These are phyloP conservation scores for Lentithecium fluviatile DNA, from an alignment of 495 filamentous ascomycete species.

Conservation along the genomic window DNA sequence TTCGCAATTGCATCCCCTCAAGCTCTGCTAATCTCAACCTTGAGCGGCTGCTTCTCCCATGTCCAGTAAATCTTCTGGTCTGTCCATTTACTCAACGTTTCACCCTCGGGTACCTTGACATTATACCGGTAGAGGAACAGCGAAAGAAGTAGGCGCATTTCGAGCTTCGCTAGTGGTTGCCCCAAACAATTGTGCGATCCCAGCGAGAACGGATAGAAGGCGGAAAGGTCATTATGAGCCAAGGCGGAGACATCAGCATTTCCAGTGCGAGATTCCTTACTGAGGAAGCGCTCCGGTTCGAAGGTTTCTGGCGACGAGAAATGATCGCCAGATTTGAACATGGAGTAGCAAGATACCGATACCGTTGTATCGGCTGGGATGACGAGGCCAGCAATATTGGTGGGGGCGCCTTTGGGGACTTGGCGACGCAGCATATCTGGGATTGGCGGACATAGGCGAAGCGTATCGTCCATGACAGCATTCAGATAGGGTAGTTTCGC, in stretches of 20 bases:
- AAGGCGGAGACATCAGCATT: neutral
- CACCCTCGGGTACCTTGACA: neutral
- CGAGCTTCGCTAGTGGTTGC: conserved; percentile 17
- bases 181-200: conserved; percentile 21
- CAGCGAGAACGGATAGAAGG: conserved; percentile 22
- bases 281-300: conserved; percentile 7
- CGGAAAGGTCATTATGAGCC: conserved; percentile 3
- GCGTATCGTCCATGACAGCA: conserved; percentile 24
- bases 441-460: conserved; percentile 28
- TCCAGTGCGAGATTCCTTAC: conserved; percentile 2
- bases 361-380: conserved; percentile 37
- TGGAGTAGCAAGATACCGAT: conserved; percentile 13
- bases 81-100: conserved; percentile 34
- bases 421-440: conserved; percentile 15
- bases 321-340: conserved; percentile 1
- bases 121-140: conserved; percentile 40
- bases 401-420: conserved; percentile 1
- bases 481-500: conserved; percentile 27
- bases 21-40: conserved; percentile 19
- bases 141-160: conserved; percentile 24
- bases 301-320: neutral
- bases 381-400: conserved; percentile 11
- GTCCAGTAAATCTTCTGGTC: conserved; percentile 27
- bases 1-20: too few relatives aligned
- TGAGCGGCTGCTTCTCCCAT: conserved; percentile 24